phyloP scores from a whole-genome alignment of 257 asterid species.

The Solanum gandarillasii region DNA sequence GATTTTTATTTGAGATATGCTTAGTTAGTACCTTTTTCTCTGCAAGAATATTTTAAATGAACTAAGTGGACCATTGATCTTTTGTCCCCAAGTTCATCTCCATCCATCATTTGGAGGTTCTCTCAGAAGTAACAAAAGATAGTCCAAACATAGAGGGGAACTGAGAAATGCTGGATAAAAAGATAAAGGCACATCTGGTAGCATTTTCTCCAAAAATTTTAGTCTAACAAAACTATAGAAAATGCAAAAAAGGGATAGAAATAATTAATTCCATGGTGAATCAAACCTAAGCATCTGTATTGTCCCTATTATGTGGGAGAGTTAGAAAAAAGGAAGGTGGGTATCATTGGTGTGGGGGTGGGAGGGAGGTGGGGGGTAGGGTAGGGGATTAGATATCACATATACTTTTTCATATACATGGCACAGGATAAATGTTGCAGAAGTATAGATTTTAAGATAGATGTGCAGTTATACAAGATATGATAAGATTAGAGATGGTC shows the following conservation, averaged over 20 bases:
- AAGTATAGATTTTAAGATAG: not conserved
- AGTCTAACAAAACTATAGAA: not conserved
- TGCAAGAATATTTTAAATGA: not conserved
- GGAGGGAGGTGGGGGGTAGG: not conserved
- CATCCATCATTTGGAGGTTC: not conserved
- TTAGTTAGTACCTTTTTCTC: not conserved
- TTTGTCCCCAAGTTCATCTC: not conserved
- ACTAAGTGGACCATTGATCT: not conserved
- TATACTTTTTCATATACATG: not conserved
- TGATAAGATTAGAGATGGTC: not conserved
- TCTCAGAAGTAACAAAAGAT: not conserved
- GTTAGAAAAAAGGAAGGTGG: not conserved
- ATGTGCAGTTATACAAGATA: not conserved
- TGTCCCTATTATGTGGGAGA: not conserved
- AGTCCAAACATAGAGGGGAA: not conserved
- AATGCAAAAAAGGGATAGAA: not conserved
- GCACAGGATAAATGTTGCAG: not conserved
- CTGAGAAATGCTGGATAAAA: not conserved
- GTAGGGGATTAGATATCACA: not conserved
- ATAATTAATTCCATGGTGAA: not conserved
- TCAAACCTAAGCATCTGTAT: not conserved
- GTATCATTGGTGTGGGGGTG: not conserved
- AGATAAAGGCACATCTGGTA: not conserved
- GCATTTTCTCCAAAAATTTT: not conserved
- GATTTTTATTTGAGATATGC: not conserved